phyloP scores from a whole-genome alignment of 2,329 filamentous ascomycete species.

The Aspergillus sp. region DNA sequence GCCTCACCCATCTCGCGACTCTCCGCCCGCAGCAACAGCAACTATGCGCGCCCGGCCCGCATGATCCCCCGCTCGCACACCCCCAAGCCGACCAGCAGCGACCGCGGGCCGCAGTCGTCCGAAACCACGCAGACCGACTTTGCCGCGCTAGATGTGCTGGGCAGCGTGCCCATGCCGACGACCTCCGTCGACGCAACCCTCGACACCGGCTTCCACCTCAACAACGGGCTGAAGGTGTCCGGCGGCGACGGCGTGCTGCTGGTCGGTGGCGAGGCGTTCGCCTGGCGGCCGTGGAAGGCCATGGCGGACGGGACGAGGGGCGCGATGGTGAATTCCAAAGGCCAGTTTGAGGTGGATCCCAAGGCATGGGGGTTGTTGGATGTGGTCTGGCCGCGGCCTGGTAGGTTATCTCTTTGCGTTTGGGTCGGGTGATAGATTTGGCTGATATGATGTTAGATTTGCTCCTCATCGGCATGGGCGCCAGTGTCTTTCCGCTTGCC shows the following conservation, averaged over 20 bases:
- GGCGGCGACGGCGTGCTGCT: constrained; percentile 72
- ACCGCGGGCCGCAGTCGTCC: constrained; percentile 59
- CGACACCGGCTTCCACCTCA: constrained; percentile 78
- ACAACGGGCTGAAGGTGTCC: constrained; percentile 71
- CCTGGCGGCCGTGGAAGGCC: constrained; percentile 77
- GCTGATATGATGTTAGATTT: constrained; percentile 14
- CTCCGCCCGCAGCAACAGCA: constrained; percentile 23
- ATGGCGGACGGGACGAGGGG: constrained; percentile 33
- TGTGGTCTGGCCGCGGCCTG: constrained; percentile 82
- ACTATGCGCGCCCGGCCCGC: constrained; percentile 24
- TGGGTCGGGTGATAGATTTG: not conserved
- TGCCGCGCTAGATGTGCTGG: constrained; percentile 72
- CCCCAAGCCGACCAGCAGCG: constrained; percentile 43
- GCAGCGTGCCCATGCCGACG: constrained; percentile 69
- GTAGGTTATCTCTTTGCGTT: constrained; percentile 49
- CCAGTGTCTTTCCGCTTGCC: constrained; percentile 70
- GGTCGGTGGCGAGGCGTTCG: constrained; percentile 81
- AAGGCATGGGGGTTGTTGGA: constrained; percentile 73
- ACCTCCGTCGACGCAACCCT: constrained; percentile 82
- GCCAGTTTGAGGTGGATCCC: constrained; percentile 73
- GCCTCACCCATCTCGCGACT: constrained; percentile 1
- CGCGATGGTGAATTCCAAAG: constrained; percentile 67
- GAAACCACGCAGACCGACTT: constrained; percentile 72
- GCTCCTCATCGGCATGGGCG: constrained; percentile 82
- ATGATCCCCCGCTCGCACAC: constrained; percentile 32